Percentiles rank a stretch among this genome's conserved stretches.
Conservation (phyloP, 2,329 filamentous ascomycete species). For the Cladophialophora bantiana region DNA sequence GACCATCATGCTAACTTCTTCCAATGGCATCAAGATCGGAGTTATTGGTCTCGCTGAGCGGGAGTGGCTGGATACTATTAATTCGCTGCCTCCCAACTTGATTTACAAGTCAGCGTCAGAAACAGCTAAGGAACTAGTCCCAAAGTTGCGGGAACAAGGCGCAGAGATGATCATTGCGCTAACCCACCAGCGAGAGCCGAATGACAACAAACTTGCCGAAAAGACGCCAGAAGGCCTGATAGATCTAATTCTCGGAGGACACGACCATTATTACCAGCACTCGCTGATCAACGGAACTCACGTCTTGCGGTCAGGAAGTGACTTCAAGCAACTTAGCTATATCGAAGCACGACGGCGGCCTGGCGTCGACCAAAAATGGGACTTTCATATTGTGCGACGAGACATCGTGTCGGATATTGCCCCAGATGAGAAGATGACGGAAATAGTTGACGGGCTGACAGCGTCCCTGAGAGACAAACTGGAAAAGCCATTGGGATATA, state of each 20-base stretch:
- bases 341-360: slow-evolving; percentile 71
- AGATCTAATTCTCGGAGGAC: slow-evolving; percentile 85
- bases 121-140: slow-evolving; percentile 77
- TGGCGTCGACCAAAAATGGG: slow-evolving; percentile 67
- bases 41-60: slow-evolving; percentile 85
- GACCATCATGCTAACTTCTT: slow-evolving; percentile 78
- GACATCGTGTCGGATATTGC: slow-evolving; percentile 75
- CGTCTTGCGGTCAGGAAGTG: slow-evolving; percentile 83
- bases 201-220: slow-evolving; percentile 83
- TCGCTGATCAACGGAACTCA: slow-evolving; percentile 79
- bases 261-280: slow-evolving; percentile 89
- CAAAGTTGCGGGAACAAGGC: slow-evolving; percentile 74
- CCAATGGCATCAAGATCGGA: slow-evolving; percentile 85
- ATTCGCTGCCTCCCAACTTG: slow-evolving; percentile 79
- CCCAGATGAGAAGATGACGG: slow-evolving; percentile 66
- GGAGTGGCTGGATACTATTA: slow-evolving; percentile 90
- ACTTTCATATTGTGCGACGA: slow-evolving; percentile 77
- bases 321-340: slow-evolving; percentile 93
- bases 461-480: slow-evolving; percentile 76
- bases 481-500: slow-evolving; percentile 84
- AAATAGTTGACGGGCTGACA: slow-evolving; percentile 72
- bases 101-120: slow-evolving; percentile 80
- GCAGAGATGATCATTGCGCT: slow-evolving; percentile 83
- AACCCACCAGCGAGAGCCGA: slow-evolving; percentile 86
- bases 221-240: slow-evolving; percentile 74